Conservation (phyloP, 345 rosid genomes). For the Eucalyptus brandiana region DNA sequence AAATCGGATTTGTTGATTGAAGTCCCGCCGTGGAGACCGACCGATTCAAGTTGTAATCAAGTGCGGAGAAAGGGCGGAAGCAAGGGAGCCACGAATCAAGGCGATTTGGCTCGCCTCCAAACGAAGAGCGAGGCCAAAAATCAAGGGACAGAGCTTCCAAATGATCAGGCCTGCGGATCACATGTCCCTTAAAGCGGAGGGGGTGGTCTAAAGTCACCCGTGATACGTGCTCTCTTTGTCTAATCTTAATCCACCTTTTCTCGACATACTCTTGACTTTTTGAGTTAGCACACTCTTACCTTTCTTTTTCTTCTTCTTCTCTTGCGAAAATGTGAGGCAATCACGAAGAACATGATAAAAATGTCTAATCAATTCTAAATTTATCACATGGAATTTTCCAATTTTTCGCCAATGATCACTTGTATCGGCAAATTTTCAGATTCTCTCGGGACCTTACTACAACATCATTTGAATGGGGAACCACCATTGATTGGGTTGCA, state of each 20-base stretch:
- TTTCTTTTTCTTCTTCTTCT: not conserved
- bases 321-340: accelerated
- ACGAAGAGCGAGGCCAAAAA: not conserved
- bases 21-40: not conserved
- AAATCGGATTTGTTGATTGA: not conserved
- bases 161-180: not conserved
- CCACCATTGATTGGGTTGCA: not conserved
- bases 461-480: not conserved
- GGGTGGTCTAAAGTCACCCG: not conserved
- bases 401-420: not conserved
- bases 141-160: not conserved
- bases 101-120: not conserved
- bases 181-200: not conserved
- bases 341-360: not conserved
- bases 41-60: not conserved
- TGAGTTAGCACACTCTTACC: not conserved
- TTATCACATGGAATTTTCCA: accelerated
- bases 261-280: not conserved
- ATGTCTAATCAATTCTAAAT: not conserved
- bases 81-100: not conserved
- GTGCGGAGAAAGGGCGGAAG: not conserved
- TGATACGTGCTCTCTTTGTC: not conserved
- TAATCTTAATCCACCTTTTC: not conserved
- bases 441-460: not conserved
- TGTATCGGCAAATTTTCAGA: accelerated